Evolutionary conservation across 2,329 filamentous ascomycete species (phyloP).

Genomic region (Fusarium torulosum): DNA sequence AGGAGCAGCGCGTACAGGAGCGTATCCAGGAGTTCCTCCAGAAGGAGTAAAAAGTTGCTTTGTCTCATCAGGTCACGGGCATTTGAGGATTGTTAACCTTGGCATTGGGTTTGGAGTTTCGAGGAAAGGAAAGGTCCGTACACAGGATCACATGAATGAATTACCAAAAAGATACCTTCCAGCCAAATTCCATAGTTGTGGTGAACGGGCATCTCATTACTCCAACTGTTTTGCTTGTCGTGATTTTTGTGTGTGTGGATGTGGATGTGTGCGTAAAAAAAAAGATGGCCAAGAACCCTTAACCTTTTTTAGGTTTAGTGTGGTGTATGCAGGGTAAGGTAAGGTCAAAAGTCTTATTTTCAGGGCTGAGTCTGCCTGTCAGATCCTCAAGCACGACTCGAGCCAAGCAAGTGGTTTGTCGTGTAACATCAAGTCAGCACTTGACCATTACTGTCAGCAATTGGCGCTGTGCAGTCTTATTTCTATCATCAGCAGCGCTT

Average conservation of each 20-base stretch:
- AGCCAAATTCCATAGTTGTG: conserved; percentile 50
- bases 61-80: conserved; percentile 41
- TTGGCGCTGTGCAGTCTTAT: neutral
- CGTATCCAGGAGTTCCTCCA: conserved; percentile 87
- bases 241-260: conserved; percentile 7
- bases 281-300: conserved; percentile 14
- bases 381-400: neutral
- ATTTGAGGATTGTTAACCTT: conserved; percentile 50
- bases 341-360: neutral
- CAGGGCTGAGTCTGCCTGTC: neutral
- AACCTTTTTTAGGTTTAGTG: conserved; percentile 3
- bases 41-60: conserved; percentile 56
- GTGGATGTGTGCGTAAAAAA: neutral
- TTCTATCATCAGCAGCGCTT: too few relatives aligned
- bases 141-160: conserved; percentile 55
- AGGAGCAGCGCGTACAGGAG: conserved; percentile 83
- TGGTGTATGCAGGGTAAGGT: conserved; percentile 3
- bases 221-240: conserved; percentile 30
- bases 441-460: neutral
- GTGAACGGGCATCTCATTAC: conserved; percentile 49
- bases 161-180: conserved; percentile 52
- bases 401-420: neutral
- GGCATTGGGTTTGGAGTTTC: conserved; percentile 57
- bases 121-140: conserved; percentile 53
- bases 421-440: neutral